Base-by-base conservation (phyloP, 176 grass and related monocot species). In the Oryza glaberrima region DNA sequence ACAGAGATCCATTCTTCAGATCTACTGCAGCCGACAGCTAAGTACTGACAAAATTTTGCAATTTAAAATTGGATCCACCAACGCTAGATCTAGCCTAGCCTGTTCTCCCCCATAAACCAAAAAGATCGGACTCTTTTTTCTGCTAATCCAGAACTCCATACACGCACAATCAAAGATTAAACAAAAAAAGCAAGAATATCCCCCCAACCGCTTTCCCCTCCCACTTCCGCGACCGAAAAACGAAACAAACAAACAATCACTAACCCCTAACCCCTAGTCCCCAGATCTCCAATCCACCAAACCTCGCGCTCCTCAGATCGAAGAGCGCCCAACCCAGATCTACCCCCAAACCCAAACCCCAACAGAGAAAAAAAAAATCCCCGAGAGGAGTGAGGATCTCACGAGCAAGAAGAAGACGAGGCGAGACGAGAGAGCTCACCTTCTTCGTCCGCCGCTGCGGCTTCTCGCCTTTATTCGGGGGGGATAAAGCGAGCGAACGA, bases 261-360 rank as follows among this genome's bases (percentile, higher is more conserved):
- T 5, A 23, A 3, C 5, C 4, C 9, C 9, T 5, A 23, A 3
- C 5, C 4, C 9, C 13, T 16, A 7, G 1, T 2, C 9, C 19
- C 72, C 28, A 48, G 38, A 43, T 66, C 84, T 14, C 14, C 63
- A 23, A 16, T 65, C 16, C 44, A 44, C 34, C 46, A 9, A 34
- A 43, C 32, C 74, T 25, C 23, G 1, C 4, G 5, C 8, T 15
- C 40, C 0, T 41, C 77, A 80, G 84, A 86, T 80, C 60, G 16
- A 20, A 16, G 60, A 9, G 14, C 54, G 0, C 10, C 7, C 49
- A 54, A 30, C 58, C 6, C 46, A 87, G 85, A 87, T 82, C 85
- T 67, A 77, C 45, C 36, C 36, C 36, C 36, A 38, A 38, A 38
- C 36, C 0, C 6, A 34, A 28, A 9, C 8, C 3, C 3, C 51